These are phyloP conservation scores for Ustilago curta DNA, from an alignment of 1,284 basidiomycete genomes.

Conservation along the genomic window DNA sequence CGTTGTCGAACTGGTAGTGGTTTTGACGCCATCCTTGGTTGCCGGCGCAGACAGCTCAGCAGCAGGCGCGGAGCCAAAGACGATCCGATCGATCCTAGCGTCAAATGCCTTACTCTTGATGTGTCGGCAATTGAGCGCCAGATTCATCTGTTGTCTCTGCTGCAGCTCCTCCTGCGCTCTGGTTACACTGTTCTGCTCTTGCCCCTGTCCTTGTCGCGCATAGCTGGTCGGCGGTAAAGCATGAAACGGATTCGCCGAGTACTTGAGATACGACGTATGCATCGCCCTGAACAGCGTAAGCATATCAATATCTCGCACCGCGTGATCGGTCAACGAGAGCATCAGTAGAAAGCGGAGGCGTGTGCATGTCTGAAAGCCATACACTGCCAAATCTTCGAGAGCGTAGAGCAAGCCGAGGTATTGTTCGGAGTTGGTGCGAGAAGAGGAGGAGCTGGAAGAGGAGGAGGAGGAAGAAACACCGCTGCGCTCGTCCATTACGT, in stretches of 20 bases:
- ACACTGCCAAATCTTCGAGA: conserved; percentile 69
- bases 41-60: conserved; percentile 1
- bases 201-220: conserved; percentile 1
- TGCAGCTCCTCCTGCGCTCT: conserved; percentile 19
- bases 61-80: conserved; percentile 12
- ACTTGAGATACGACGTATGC: conserved; percentile 67
- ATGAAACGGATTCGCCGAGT: conserved; percentile 69
- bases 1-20: neutral
- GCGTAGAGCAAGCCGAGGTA: conserved; percentile 69
- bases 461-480: conserved; percentile 16
- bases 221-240: conserved; percentile 24
- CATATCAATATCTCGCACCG: conserved; percentile 69
- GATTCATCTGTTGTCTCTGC: conserved; percentile 18
- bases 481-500: conserved; percentile 69
- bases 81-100: conserved; percentile 35
- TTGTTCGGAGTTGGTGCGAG: conserved; percentile 60
- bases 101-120: conserved; percentile 43
- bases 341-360: conserved; percentile 66
- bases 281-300: conserved; percentile 69
- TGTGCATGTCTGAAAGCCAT: conserved; percentile 69
- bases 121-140: conserved; percentile 32
- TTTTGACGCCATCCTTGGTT: neutral
- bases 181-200: neutral
- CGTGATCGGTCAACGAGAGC: conserved; percentile 64
- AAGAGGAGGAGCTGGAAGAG: conserved; percentile 7